Conservation (phyloP, 1,139 yeast species). For the Suhomyces yuchorum region DNA sequence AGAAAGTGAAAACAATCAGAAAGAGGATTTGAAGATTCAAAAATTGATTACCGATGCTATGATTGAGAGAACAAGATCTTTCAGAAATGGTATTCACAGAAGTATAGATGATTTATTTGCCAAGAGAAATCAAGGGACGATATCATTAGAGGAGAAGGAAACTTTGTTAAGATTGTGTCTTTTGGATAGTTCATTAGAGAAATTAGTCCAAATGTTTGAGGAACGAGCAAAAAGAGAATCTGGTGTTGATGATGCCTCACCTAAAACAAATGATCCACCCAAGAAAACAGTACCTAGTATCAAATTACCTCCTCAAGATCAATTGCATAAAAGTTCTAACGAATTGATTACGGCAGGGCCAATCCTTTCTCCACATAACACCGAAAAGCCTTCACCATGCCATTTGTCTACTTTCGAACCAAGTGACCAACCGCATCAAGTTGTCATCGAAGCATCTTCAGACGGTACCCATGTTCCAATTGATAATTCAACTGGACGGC, state of each 20-base stretch:
- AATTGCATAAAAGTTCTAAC: conserved; percentile 51
- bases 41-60: conserved; percentile 45
- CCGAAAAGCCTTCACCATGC: conserved; percentile 27
- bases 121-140: conserved; percentile 37
- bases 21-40: conserved; percentile 43
- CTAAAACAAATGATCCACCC: background rate
- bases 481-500: conserved; percentile 71
- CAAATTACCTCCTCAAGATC: conserved; percentile 23
- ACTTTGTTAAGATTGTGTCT: conserved; percentile 46
- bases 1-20: conserved; percentile 30
- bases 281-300: conserved; percentile 5
- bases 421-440: conserved; percentile 62
- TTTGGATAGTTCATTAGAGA: conserved; percentile 46
- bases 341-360: conserved; percentile 59
- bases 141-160: conserved; percentile 50
- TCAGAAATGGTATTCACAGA: conserved; percentile 44
- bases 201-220: conserved; percentile 46
- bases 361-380: conserved; percentile 49
- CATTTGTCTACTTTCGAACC: conserved; percentile 29
- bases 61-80: conserved; percentile 44
- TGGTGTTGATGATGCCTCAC: background rate
- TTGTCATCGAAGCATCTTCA: conserved; percentile 60
- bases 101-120: conserved; percentile 44
- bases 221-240: conserved; percentile 34
- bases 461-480: conserved; percentile 59